These are phyloP conservation scores for Raffaelea ambrosiae DNA, from an alignment of 2,329 filamentous ascomycete genomes.

Conservation along the genomic window DNA sequence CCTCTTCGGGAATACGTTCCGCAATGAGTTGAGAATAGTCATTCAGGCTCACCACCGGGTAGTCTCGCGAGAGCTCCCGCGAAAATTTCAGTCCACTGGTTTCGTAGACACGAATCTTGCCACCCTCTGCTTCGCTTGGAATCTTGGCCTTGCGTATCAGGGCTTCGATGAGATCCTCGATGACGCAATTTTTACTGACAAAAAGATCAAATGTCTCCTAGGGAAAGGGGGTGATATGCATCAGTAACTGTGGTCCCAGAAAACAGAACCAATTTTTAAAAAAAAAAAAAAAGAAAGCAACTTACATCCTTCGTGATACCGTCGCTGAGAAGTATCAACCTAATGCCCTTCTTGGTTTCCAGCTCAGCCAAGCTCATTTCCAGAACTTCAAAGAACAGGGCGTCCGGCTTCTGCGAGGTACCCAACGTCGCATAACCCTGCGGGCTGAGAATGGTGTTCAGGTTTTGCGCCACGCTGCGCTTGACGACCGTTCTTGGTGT, in stretches of 20 bases:
- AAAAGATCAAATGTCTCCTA: slow-evolving; percentile 77
- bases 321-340: slow-evolving; percentile 77
- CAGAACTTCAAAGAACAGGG: slow-evolving; percentile 83
- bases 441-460: slow-evolving; percentile 70
- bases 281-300: slow-evolving; percentile 5
- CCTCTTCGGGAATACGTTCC: slow-evolving; percentile 70
- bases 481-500: slow-evolving; percentile 74
- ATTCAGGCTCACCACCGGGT: slow-evolving; percentile 70
- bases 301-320: slow-evolving; percentile 83
- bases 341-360: slow-evolving; percentile 84
- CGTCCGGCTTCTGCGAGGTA: slow-evolving; percentile 62
- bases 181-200: slow-evolving; percentile 75
- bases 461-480: slow-evolving; percentile 58
- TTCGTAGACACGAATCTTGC: slow-evolving; percentile 74
- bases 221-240: slow-evolving; percentile 3
- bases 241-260: slow-evolving; percentile 15
- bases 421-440: slow-evolving; percentile 64
- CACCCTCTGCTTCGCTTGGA: slow-evolving; percentile 60
- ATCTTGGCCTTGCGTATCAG: slow-evolving; percentile 76
- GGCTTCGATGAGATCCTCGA: slow-evolving; percentile 67
- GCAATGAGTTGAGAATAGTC: slow-evolving; percentile 79
- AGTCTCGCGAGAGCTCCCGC: slow-evolving; percentile 63
- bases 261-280: not conserved
- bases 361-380: slow-evolving; percentile 91
- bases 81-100: slow-evolving; percentile 75